Evolutionary conservation across 768 basidiomycete genomes (phyloP), one percentile per base, ranked within the genome.

Genomic region (Mycena epipterygia): DNA sequence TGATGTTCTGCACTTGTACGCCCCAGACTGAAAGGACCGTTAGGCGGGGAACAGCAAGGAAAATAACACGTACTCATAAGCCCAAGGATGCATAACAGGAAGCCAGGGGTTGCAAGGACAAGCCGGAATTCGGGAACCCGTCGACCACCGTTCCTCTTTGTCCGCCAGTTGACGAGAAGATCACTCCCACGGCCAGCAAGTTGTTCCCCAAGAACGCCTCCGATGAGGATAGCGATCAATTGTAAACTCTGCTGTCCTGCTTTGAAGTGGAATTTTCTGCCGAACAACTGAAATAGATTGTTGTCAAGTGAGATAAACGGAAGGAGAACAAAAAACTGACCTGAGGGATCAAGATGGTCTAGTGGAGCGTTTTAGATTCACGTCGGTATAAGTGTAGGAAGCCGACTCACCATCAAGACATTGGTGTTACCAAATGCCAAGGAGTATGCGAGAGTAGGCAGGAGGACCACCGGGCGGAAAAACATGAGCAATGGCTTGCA

Each of bases 321-420:
- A 42, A 5, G 21, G 41, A 5, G 9, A 16, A 16, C 37, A 39
- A 16, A 16, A 5, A 16, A 5, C 17, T 42, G 14, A 49, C 48
- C 48, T 49, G 48, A 27, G 48, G 48, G 9, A 49, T 29, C 11
- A 27, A 5, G 25, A 49, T 29, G 48, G 48, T 49, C 48, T 49
- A 27, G 1, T 5, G 2, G 16, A 49, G 13, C 29, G n/a, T 23
- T 4, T 46, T 9, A 46, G 44, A 46, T n/a, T 23, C n/a, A 23
- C 16, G 48, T 14, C 11, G 12, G 13, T 5, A n/a, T 3, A 5
- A 0, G 80, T 69, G 44, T 80, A 77, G 67, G 82, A 85, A 63
- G 84, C 83, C 0, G 82, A 25, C 44, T 3, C 48, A 49, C 23
- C 48, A 49, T 49, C 25, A 49, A 13, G 25, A 49, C 48, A 25